Base-by-base conservation (phyloP, 805 yeast genomes). In the Priceomyces castillae region DNA sequence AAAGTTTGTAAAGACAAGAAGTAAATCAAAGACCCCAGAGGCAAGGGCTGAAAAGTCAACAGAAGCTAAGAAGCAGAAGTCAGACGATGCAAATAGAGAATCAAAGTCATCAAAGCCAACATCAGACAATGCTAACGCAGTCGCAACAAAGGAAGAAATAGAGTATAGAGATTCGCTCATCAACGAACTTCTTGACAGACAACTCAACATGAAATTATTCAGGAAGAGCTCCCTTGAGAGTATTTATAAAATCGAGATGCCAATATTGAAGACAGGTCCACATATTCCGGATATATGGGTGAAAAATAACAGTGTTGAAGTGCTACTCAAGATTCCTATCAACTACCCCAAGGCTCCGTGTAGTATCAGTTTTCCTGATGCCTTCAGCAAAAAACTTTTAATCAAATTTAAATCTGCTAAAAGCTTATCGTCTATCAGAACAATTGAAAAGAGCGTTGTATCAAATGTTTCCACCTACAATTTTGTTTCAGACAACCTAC, bases 1-100 rank as follows among this genome's bases (percentile, higher is more conserved):
- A 46, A 85, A 81, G 55, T 71, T 84, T 51, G 82, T 83, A 23
- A 73, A 70, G 50, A 38, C 39, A 22, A 56, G 44, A 42, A 46
- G 44, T 22, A 44, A 44, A 38, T 30, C 35, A 11, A 31, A 37
- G 11, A 16, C 20, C 11, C 30, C 30, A 7, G 34, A 15, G 33
- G 14, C 11, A 30, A 18, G 9, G 6, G 33, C 18, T 20, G n/a
- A 22, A 28, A 17, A 7, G 20, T 4, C 20, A 12, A 23, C 44
- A 3, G 30, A 34, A 18, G 16, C 20, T 12, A 41, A 39, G 16
- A n/a, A 14, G 5, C 18, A 20, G 6, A 37, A 31, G 17, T 16
- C 30, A 9, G 31, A 17, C 12, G 17, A 16, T 2, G 36, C 34
- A 14, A 30, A 41, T 11, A 33, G 28, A 36, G 37, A 28, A 30